Conservation (phyloP, 441 rosid species). For the Melastoma candidum region DNA sequence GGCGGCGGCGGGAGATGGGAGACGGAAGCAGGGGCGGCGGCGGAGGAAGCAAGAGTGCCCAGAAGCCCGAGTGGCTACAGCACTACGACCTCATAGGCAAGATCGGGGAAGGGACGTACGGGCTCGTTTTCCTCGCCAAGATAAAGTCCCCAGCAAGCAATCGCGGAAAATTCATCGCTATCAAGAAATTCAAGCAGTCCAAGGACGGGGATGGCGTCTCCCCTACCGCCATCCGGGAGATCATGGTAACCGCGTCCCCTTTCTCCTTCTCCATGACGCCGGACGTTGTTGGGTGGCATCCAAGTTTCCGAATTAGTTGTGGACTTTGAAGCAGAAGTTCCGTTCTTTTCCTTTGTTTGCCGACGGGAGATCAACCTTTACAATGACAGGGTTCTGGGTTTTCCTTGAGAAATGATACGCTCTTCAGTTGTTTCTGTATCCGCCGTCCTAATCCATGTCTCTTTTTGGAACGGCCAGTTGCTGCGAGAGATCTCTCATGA, state of each 20-base stretch:
- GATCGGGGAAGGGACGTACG: constrained; percentile 96
- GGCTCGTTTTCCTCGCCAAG: constrained; percentile 87
- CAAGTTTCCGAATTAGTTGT: no score
- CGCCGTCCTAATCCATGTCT: no score
- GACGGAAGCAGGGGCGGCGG: constrained; percentile 38
- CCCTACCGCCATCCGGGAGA: constrained; percentile 96
- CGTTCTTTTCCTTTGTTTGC: no score
- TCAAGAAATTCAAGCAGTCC: constrained; percentile 95
- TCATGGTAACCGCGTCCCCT: constrained; percentile 28
- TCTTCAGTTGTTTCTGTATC: no score
- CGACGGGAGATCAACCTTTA: no score
- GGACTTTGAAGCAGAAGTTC: no score
- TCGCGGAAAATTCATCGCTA: constrained; percentile 83
- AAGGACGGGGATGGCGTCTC: constrained; percentile 98
- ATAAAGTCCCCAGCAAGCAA: constrained; percentile 48
- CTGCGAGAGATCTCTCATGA: constrained; percentile 90
- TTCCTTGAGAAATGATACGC: no score
- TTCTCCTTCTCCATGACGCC: neutral
- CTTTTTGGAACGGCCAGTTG: constrained; percentile 26
- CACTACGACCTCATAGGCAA: constrained; percentile 90
- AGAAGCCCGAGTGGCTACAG: constrained; percentile 93
- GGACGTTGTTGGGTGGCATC: neutral
- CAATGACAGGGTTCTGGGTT: no score
- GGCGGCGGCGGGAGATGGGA: constrained; percentile 31
- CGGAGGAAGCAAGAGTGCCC: neutral